A percentile compares a stretch with the other conserved stretches of the same genome.
phyloP scores from a whole-genome alignment of 2,329 filamentous ascomycete genomes.

The Mycosphaerella arachidis region DNA sequence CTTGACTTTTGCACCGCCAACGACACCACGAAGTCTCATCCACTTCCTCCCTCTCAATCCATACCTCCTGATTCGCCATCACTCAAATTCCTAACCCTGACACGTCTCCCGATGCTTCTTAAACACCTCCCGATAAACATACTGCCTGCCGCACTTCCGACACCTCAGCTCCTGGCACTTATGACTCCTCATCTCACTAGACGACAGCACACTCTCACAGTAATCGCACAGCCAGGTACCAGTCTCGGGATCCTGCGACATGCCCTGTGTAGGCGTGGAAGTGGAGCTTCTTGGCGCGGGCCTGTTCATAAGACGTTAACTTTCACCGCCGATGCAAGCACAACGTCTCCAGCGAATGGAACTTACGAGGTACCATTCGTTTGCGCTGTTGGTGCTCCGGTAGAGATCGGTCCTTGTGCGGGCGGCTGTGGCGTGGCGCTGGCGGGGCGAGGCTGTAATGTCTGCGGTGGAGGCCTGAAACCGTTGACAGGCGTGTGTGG shows the following conservation, averaged over 20 bases:
- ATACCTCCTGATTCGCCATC: too few species aligned
- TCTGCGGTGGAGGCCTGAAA: conserved; percentile 14
- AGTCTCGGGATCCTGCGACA: background rate
- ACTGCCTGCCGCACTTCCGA: conserved; percentile 1
- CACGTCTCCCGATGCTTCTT: conserved; percentile 2
- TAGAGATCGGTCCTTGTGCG: conserved; percentile 2
- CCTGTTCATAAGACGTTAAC: background rate
- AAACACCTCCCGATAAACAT: conserved; percentile 4
- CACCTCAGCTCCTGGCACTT: conserved; percentile 1
- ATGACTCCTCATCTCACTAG: background rate
- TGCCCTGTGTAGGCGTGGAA: background rate
- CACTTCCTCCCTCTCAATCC: too few species aligned
- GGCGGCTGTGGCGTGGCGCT: conserved; percentile 27
- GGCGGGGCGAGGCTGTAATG: conserved; percentile 16
- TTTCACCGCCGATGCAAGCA: background rate
- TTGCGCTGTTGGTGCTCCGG: conserved; percentile 6
- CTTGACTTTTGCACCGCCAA: too few species aligned
- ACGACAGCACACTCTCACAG: background rate
- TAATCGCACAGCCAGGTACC: background rate
- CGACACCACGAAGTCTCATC: too few species aligned
- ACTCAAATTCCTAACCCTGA: background rate
- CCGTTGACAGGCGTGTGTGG: conserved; percentile 30
- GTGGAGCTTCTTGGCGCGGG: background rate
- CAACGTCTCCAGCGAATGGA: background rate
- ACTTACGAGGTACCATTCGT: conserved; percentile 21